Conservation (phyloP, 176 grass and related monocot genomes). For the Oryza brachyantha region DNA sequence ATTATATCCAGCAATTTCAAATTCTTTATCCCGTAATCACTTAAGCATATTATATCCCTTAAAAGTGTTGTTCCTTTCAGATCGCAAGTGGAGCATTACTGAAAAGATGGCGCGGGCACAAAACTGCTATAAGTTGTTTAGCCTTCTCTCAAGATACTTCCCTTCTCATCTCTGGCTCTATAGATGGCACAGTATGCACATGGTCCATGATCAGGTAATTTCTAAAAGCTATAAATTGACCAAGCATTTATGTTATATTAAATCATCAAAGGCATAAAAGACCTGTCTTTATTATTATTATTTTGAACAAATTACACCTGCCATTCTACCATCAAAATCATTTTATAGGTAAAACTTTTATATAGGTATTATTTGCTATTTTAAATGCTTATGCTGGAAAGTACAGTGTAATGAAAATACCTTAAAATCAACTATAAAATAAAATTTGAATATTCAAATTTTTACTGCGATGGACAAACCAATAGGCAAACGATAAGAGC, state of each 20-base stretch:
- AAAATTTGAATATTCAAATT: too few species aligned
- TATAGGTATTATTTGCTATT: too few species aligned
- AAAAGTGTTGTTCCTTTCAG: not conserved
- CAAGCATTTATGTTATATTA: too few species aligned
- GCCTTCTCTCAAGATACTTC: constrained; percentile 36
- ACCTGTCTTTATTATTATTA: too few species aligned
- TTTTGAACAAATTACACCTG: not conserved
- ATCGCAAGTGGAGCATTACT: constrained; percentile 36
- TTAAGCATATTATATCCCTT: not conserved
- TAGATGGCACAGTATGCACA: constrained; percentile 21
- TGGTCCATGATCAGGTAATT: constrained; percentile 42
- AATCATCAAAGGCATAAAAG: too few species aligned
- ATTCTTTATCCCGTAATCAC: not conserved
- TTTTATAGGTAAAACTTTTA: too few species aligned
- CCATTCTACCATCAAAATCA: not conserved
- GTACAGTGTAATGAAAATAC: too few species aligned
- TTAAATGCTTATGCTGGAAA: too few species aligned
- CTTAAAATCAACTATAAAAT: too few species aligned
- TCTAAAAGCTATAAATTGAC: not conserved
- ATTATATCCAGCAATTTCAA: too few species aligned
- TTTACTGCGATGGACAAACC: too few species aligned
- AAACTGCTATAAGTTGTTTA: constrained; percentile 29
- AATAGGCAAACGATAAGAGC: too few species aligned
- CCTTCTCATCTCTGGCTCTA: constrained; percentile 36
- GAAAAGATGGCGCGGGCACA: constrained; percentile 33